Conservation (phyloP, 2,329 filamentous ascomycete species). For the Claviceps maximensis region DNA sequence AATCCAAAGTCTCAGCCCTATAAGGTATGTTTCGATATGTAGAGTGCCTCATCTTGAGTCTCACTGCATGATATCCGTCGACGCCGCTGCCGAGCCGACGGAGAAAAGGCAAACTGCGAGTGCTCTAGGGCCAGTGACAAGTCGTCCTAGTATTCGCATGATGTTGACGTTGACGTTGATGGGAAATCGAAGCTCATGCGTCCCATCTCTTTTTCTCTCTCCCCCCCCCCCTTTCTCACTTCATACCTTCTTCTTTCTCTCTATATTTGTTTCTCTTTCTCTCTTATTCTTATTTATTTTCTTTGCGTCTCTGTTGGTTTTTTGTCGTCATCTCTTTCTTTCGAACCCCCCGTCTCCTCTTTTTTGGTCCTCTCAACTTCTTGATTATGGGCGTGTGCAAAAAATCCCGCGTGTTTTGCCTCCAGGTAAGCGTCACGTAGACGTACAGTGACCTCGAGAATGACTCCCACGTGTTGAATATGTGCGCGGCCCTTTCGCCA, state of each 20-base stretch:
- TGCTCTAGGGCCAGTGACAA: not conserved
- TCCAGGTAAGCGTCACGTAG: not conserved
- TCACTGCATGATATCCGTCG: conserved; percentile 7
- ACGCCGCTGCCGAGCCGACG: conserved; percentile 4
- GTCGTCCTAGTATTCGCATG: not conserved
- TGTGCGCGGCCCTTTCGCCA: not conserved
- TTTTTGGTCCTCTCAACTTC: not conserved
- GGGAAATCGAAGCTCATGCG: not conserved
- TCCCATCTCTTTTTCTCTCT: not conserved
- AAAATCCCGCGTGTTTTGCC: not conserved
- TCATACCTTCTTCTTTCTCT: not conserved
- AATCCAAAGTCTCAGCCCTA: conserved; percentile 8
- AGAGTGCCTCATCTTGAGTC: conserved; percentile 7
- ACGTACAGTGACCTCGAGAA: not conserved
- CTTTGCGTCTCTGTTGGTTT: no score
- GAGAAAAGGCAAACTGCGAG: not conserved
- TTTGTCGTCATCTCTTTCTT: no score
- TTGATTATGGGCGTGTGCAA: not conserved
- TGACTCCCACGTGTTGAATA: not conserved
- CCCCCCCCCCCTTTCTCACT: no score
- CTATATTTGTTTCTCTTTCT: not conserved
- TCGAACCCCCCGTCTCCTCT: not conserved
- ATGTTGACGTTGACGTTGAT: not conserved
- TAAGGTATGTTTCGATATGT: conserved; percentile 5
- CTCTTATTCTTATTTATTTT: no score